These are phyloP conservation scores for Skeletonema tropicum DNA, from an alignment of 108 stramenopile genomes.

Conservation along the genomic window DNA sequence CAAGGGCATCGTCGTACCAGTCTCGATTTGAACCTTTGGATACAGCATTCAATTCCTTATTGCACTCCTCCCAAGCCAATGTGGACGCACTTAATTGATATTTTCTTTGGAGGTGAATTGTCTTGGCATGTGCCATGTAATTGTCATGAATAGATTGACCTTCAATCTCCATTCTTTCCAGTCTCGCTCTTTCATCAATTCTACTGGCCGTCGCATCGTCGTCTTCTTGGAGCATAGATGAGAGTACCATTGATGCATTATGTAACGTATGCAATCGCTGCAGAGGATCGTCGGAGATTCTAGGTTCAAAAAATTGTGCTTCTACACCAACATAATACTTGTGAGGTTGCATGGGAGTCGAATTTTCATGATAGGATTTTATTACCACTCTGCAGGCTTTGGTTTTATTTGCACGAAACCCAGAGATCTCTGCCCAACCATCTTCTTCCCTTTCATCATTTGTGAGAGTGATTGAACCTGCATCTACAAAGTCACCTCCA, in stretches of 20 bases:
- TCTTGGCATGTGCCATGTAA: constrained; percentile 46
- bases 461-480: constrained; percentile 24
- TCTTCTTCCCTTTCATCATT: constrained; percentile 9
- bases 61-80: constrained; percentile 17
- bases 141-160: constrained; percentile 36
- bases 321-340: constrained; percentile 50
- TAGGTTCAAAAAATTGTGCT: constrained; percentile 56
- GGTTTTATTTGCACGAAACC: constrained; percentile 58
- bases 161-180: constrained; percentile 45
- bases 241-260: constrained; percentile 46
- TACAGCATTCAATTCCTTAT: constrained; percentile 27
- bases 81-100: constrained; percentile 19
- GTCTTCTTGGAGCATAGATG: constrained; percentile 28
- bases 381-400: constrained; percentile 60
- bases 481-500: constrained; percentile 68
- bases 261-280: constrained; percentile 64
- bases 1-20: constrained; percentile 67
- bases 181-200: neutral
- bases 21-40: constrained; percentile 36
- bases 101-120: constrained; percentile 41
- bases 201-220: constrained; percentile 6
- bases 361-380: constrained; percentile 4
- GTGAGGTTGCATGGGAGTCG: neutral
- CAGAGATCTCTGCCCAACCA: constrained; percentile 32
- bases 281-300: constrained; percentile 57